Percentiles rank a stretch among this genome's conserved stretches.
Conservation (phyloP, 2,329 filamentous ascomycete species). For the Aspergillus glaucus region DNA sequence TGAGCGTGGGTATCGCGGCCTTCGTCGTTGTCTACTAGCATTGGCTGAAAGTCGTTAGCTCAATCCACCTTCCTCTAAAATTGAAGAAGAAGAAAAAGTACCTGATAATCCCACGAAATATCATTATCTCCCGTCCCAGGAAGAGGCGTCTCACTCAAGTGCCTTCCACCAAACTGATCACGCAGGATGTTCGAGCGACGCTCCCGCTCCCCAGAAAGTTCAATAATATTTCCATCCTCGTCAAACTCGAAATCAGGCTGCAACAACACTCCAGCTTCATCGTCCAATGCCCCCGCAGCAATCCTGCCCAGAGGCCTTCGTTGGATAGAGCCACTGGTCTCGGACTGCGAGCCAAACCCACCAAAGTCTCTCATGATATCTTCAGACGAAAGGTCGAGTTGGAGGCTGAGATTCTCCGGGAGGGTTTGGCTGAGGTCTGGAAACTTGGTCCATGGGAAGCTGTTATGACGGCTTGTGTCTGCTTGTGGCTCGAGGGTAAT, state of each 20-base stretch:
- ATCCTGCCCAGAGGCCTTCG: slow-evolving; percentile 25
- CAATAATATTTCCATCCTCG: slow-evolving; percentile 54
- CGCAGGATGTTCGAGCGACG: slow-evolving; percentile 3
- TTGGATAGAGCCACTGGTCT: slow-evolving; percentile 32
- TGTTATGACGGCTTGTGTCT: slow-evolving; percentile 24
- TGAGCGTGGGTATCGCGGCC: slow-evolving; percentile 17
- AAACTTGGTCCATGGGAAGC: slow-evolving; percentile 28
- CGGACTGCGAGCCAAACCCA: slow-evolving; percentile 37
- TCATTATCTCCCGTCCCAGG: slow-evolving; percentile 34
- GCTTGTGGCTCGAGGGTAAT: slow-evolving; percentile 35
- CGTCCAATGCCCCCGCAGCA: slow-evolving; percentile 23
- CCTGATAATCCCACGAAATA: slow-evolving; percentile 15
- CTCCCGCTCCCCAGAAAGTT: slow-evolving; percentile 26
- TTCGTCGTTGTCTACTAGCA: slow-evolving; percentile 24
- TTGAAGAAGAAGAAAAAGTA: background rate
- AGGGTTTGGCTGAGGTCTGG: slow-evolving; percentile 23
- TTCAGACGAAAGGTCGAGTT: slow-evolving; percentile 46
- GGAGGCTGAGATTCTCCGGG: slow-evolving; percentile 22
- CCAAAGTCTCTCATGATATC: slow-evolving; percentile 34
- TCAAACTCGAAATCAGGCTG: slow-evolving; percentile 58
- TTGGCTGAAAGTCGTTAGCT: slow-evolving; percentile 10
- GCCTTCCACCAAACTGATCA: slow-evolving; percentile 9
- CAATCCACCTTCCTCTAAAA: background rate
- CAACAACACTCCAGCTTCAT: slow-evolving; percentile 42
- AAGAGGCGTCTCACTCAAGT: slow-evolving; percentile 28